A percentile compares a stretch with the other conserved stretches of the same genome.
Evolutionary conservation across 1,139 yeast species (phyloP).

Genomic region (Pichia inconspicua): DNA sequence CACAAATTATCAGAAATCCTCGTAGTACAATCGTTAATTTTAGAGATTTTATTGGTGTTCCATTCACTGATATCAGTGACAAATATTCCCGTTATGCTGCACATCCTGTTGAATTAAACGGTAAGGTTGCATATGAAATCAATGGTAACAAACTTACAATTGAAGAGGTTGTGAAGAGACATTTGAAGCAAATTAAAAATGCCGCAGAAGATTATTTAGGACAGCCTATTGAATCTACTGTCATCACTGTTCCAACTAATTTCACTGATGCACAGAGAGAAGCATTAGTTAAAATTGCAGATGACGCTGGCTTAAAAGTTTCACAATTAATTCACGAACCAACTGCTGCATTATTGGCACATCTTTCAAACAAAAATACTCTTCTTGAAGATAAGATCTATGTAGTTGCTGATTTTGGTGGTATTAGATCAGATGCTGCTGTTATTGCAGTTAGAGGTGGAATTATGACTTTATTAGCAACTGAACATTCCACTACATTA

Average conservation of each 20-base stretch:
- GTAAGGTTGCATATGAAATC: constrained; percentile 63
- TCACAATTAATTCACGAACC: constrained; percentile 91
- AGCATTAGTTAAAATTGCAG: constrained; percentile 55
- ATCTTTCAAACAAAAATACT: constrained; percentile 46
- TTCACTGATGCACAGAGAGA: constrained; percentile 67
- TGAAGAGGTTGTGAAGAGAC: constrained; percentile 77
- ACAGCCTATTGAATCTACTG: constrained; percentile 70
- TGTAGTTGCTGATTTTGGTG: constrained; percentile 96
- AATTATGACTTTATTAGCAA: constrained; percentile 77
- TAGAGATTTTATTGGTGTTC: constrained; percentile 84
- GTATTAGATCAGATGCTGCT: constrained; percentile 93
- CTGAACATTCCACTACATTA: constrained; percentile 72
- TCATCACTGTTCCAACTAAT: constrained; percentile 86
- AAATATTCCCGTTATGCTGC: constrained; percentile 58
- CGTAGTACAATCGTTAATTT: constrained; percentile 81
- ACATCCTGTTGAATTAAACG: constrained; percentile 64
- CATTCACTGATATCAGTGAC: constrained; percentile 61
- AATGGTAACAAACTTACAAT: constrained; percentile 46
- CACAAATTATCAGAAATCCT: constrained; percentile 88
- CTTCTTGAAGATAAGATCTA: constrained; percentile 67
- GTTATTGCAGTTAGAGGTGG: constrained; percentile 92
- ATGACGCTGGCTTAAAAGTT: constrained; percentile 68
- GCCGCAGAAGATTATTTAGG: constrained; percentile 96
- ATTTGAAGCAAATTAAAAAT: constrained; percentile 67
- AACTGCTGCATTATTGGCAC: constrained; percentile 82